phyloP scores from a whole-genome alignment of 108 stramenopile genomes.

The Cyclostephanos tholiformis region DNA sequence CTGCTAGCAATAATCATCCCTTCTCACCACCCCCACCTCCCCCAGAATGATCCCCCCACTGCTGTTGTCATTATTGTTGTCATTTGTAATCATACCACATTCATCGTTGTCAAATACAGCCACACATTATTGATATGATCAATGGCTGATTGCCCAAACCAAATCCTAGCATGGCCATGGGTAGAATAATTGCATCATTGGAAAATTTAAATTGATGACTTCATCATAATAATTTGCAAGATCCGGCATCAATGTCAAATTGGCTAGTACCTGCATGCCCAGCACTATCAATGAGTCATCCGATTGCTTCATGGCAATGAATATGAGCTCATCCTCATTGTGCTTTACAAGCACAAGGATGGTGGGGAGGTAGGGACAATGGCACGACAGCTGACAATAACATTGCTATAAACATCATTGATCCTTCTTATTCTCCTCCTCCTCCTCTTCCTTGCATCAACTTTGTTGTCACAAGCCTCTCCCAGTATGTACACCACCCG shows the following conservation, averaged over 20 bases:
- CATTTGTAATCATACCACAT: no score
- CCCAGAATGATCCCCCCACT: background rate
- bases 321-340: slow-evolving; percentile 64
- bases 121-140: background rate
- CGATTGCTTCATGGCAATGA: slow-evolving; percentile 65
- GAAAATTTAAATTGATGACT: slow-evolving; percentile 43
- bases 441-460: background rate
- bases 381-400: background rate
- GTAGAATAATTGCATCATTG: slow-evolving; percentile 70
- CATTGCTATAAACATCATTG: background rate
- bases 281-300: slow-evolving; percentile 47
- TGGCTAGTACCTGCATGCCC: slow-evolving; percentile 62
- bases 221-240: slow-evolving; percentile 55
- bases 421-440: no score
- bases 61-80: background rate
- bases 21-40: slow-evolving; percentile 20
- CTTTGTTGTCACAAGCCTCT: no score
- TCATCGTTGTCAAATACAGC: no score
- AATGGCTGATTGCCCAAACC: slow-evolving; percentile 46
- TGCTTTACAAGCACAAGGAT: slow-evolving; percentile 72
- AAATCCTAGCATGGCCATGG: slow-evolving; percentile 60
- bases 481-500: slow-evolving; percentile 84
- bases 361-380: slow-evolving; percentile 37
- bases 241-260: slow-evolving; percentile 61
- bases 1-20: slow-evolving; percentile 23